Percentiles rank a stretch among this genome's conserved stretches.
Evolutionary conservation across 2,329 filamentous ascomycete species (phyloP).

Genomic region (Lecanicillium sp.): DNA sequence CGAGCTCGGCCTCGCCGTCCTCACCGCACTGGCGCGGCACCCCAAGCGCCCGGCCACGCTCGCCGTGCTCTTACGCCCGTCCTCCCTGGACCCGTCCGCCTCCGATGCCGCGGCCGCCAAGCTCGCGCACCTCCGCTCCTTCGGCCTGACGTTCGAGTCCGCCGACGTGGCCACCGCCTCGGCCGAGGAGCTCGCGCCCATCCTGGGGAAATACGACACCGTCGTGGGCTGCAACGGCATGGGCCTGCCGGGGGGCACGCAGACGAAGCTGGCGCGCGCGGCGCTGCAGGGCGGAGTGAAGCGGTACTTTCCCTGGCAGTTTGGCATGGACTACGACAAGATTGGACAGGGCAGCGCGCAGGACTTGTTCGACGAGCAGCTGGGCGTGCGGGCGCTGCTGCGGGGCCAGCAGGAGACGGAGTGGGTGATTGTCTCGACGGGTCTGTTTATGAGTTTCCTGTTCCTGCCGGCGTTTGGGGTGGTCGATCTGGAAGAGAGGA

Average conservation of each 20-base stretch:
- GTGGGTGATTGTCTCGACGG: slow-evolving; percentile 64
- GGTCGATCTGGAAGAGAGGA: slow-evolving; percentile 40
- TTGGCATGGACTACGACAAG: slow-evolving; percentile 64
- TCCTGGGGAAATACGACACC: slow-evolving; percentile 43
- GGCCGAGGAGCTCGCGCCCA: slow-evolving; percentile 30
- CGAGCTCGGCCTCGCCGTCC: slow-evolving; percentile 54
- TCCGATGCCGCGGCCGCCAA: slow-evolving; percentile 29
- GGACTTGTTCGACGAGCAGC: slow-evolving; percentile 63
- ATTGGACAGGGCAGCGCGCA: slow-evolving; percentile 55
- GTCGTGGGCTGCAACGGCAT: slow-evolving; percentile 60
- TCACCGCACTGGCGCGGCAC: slow-evolving; percentile 44
- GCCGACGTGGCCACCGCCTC: slow-evolving; percentile 39
- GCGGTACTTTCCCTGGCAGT: slow-evolving; percentile 66
- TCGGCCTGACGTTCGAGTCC: slow-evolving; percentile 35
- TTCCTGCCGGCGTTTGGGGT: slow-evolving; percentile 59
- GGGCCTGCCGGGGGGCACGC: slow-evolving; percentile 45
- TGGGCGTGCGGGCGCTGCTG: slow-evolving; percentile 49
- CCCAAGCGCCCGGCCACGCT: slow-evolving; percentile 36
- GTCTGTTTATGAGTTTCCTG: slow-evolving; percentile 65
- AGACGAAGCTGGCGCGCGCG: slow-evolving; percentile 52
- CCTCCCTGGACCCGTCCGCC: slow-evolving; percentile 35
- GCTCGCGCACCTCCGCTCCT: slow-evolving; percentile 28
- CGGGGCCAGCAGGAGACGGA: slow-evolving; percentile 39
- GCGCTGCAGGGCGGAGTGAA: slow-evolving; percentile 43
- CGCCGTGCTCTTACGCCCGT: slow-evolving; percentile 48